These are phyloP conservation scores for Mallotus nudiflorus DNA, from an alignment of 345 rosid genomes.

Conservation along the genomic window DNA sequence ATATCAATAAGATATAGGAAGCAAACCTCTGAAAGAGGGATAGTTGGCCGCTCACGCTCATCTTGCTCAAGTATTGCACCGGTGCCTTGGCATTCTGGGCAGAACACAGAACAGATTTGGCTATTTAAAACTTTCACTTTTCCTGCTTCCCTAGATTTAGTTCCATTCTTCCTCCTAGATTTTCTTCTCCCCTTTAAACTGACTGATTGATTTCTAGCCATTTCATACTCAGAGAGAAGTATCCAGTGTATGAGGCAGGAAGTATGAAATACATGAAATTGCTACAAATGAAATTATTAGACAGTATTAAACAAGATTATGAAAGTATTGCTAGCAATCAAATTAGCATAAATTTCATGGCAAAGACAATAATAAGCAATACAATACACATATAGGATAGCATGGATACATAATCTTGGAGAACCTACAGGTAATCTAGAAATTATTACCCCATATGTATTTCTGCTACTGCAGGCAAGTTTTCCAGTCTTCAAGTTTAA, in stretches of 20 bases:
- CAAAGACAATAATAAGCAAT: background rate
- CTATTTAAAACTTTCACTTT: slow-evolving; percentile 27
- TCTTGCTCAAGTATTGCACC: slow-evolving; percentile 58
- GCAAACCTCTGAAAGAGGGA: slow-evolving; percentile 81
- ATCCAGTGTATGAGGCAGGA: slow-evolving; percentile 96
- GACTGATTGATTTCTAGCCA: slow-evolving; percentile 41
- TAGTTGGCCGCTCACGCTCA: slow-evolving; percentile 55
- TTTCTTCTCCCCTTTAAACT: slow-evolving; percentile 45
- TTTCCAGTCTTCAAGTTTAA: slow-evolving; percentile 76
- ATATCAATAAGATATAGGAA: background rate
- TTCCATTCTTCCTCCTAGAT: slow-evolving; percentile 52
- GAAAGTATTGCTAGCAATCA: slow-evolving; percentile 1
- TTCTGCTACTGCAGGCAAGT: slow-evolving; percentile 79
- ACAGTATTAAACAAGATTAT: background rate
- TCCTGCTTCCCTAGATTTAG: slow-evolving; percentile 38
- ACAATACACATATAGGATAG: slow-evolving; percentile 1
- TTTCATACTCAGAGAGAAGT: slow-evolving; percentile 76
- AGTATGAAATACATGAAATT: slow-evolving; percentile 83
- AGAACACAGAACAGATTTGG: slow-evolving; percentile 62
- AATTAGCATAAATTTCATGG: background rate
- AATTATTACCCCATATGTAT: slow-evolving; percentile 63
- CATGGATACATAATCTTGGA: slow-evolving; percentile 6
- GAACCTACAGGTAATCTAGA: slow-evolving; percentile 10
- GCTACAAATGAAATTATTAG: slow-evolving; percentile 37
- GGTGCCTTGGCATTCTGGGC: slow-evolving; percentile 97